phyloP scores from a whole-genome alignment of 1,139 yeast genomes.

The Petasospora rhodanensis region DNA sequence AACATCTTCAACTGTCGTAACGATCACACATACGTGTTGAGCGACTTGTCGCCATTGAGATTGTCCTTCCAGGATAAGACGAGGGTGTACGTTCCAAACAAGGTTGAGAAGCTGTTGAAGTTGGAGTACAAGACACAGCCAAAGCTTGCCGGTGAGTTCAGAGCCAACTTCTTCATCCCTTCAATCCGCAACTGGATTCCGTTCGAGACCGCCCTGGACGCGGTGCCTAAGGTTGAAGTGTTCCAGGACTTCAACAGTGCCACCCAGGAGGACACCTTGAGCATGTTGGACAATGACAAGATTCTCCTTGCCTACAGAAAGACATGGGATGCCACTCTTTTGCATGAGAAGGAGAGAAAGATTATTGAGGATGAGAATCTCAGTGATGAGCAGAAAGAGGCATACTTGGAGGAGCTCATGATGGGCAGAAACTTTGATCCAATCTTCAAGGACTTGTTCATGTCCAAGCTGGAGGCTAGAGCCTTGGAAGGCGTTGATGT shows the following conservation, averaged over 20 bases:
- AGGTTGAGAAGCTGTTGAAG: slow-evolving; percentile 31
- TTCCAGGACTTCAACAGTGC: slow-evolving; percentile 7
- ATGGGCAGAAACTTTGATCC: slow-evolving; percentile 7
- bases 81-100: slow-evolving; percentile 39
- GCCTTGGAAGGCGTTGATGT: slow-evolving; percentile 6
- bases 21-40: slow-evolving; percentile 41
- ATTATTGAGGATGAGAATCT: slow-evolving; percentile 4
- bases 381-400: slow-evolving; percentile 4
- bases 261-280: slow-evolving; percentile 6
- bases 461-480: slow-evolving; percentile 4
- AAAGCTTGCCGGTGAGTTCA: slow-evolving; percentile 25
- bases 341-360: slow-evolving; percentile 16
- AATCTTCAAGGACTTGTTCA: slow-evolving; percentile 11
- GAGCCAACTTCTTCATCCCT: slow-evolving; percentile 31
- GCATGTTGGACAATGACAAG: slow-evolving; percentile 9
- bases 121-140: slow-evolving; percentile 35
- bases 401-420: slow-evolving; percentile 8
- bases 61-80: slow-evolving; percentile 48
- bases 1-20: slow-evolving; percentile 46
- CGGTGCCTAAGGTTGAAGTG: not conserved
- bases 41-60: slow-evolving; percentile 41
- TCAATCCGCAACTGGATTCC: slow-evolving; percentile 27
- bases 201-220: not conserved
- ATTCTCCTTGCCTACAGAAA: slow-evolving; percentile 7
- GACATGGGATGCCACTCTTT: slow-evolving; percentile 12